A percentile compares a stretch with the other conserved stretches of the same genome.
These are phyloP conservation scores for Gloeophyllum trabeum DNA, from an alignment of 768 basidiomycete genomes.

Conservation along the genomic window DNA sequence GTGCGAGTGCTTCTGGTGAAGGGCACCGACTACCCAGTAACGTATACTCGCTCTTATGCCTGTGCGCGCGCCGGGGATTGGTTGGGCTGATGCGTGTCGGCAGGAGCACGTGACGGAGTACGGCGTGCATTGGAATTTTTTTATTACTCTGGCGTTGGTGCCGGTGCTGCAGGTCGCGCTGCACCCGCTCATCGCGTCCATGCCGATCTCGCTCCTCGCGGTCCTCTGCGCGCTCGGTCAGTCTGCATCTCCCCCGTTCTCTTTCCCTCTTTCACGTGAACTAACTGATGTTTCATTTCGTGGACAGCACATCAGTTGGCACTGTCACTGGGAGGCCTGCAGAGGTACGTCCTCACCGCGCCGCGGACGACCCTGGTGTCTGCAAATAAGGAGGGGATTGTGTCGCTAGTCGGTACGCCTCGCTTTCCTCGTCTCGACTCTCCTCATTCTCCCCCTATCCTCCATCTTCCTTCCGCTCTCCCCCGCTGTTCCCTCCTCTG, in stretches of 20 bases:
- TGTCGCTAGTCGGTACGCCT: conserved; percentile 57
- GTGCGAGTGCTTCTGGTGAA: conserved; percentile 81
- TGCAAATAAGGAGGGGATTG: conserved; percentile 87
- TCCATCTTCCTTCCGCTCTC: no score
- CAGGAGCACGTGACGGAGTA: conserved; percentile 96
- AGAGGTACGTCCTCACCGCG: conserved; percentile 52
- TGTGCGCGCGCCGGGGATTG: neutral
- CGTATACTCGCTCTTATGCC: conserved; percentile 10
- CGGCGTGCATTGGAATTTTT: conserved; percentile 98
- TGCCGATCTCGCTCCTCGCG: conserved; percentile 55
- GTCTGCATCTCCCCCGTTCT: no score
- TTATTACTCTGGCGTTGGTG: conserved; percentile 80
- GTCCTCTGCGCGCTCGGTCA: conserved; percentile 47
- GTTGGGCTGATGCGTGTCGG: conserved; percentile 1
- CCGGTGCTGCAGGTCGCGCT: conserved; percentile 63
- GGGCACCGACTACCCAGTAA: conserved; percentile 86
- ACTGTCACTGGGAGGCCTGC: conserved; percentile 43
- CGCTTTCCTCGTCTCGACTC: neutral
- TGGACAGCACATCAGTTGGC: conserved; percentile 70
- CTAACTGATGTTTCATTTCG: no score
- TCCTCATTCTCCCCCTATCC: neutral
- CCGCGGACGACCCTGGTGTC: conserved; percentile 55
- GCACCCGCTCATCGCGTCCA: conserved; percentile 47
- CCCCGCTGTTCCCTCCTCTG: no score
- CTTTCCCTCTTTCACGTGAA: no score